Evolutionary conservation across 2,329 filamentous ascomycete species (phyloP).

Genomic region (Monosporascus sp.): DNA sequence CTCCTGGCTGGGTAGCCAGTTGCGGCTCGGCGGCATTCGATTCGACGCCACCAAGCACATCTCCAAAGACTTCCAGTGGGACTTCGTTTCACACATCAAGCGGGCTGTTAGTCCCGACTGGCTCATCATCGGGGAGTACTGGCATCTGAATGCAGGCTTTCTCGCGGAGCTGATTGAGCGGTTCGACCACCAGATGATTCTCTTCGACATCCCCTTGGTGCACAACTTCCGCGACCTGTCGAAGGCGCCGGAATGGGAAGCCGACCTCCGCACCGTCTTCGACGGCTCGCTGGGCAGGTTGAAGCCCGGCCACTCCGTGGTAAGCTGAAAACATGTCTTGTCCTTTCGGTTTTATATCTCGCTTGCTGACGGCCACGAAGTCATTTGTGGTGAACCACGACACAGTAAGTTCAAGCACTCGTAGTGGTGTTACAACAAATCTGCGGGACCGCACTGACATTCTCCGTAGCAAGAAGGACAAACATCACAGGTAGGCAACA

Average conservation of each 20-base stretch:
- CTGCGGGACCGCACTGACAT: not conserved
- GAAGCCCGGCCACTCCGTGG: conserved; percentile 34
- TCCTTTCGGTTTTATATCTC: too few relatives aligned
- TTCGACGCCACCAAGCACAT: conserved; percentile 29
- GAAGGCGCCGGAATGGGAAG: conserved; percentile 38
- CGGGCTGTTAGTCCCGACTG: conserved; percentile 38
- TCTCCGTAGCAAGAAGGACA: conserved; percentile 1
- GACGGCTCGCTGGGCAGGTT: conserved; percentile 49
- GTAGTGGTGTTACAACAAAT: not conserved
- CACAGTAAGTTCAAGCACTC: conserved; percentile 23
- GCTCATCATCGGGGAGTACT: conserved; percentile 65
- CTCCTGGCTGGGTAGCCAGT: conserved; percentile 20
- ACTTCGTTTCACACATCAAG: conserved; percentile 17
- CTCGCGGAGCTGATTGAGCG: conserved; percentile 48
- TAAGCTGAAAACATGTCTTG: not conserved
- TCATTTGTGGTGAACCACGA: conserved; percentile 67
- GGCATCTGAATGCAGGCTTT: conserved; percentile 43
- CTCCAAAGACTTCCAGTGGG: conserved; percentile 20
- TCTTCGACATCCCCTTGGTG: conserved; percentile 65
- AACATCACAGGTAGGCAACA: not conserved
- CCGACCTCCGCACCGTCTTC: conserved; percentile 57
- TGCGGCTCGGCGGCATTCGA: conserved; percentile 24
- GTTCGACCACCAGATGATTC: conserved; percentile 33
- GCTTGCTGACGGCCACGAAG: not conserved
- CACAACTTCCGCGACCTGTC: conserved; percentile 59